Base-by-base conservation (phyloP, 768 basidiomycete genomes). In the Tulasnella sp. region DNA sequence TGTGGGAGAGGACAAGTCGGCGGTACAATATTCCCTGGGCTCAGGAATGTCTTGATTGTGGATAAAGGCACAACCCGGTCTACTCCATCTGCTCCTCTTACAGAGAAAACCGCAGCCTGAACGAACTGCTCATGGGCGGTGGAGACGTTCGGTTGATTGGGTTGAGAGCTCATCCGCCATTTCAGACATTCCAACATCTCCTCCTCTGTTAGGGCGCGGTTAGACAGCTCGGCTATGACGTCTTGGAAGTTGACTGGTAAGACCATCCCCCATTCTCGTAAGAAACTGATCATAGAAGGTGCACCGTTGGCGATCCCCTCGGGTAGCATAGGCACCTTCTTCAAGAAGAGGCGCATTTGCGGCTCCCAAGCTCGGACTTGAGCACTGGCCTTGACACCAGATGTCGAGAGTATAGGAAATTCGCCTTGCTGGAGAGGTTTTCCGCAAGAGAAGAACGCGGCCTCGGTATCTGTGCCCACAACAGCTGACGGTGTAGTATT, bases 401-500 rank as follows among this genome's bases (percentile, higher is more conserved):
- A 73, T 0, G 80, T 83, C 0, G 91, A 88, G 22, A 93, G 76
- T 38, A 98, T 73, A 0, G 83, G 80, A 66, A 94, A 79, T 0
- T 74, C 71, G 2, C 71, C 68, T 27, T 43, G 34, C 38, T 56
- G 25, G 31, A 27, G 48, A 12, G 70, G 72, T 1, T 69, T 64
- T 9, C 76, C 74, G 62, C 84, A 87, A 0, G 74, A 70, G 68
- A 92, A 96, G 72, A 97, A 97, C 1, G 85, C 82, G 0, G 75
- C 71, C 68, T 91, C 85, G 59, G 93, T 77, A 15, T 80, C 70
- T 9, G 70, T 72, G 0, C 89, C 83, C 29, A 97, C 87, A 49
- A 87, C 80, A 1, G 80, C 68, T 0, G 87, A 90, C 0, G 94
- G 94, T 0, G 94, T 94, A 0, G 94, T 94, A 2, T 78, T 73